Conservation (phyloP, 169 alveolate genomes). For the Sarcocystis neurona region DNA sequence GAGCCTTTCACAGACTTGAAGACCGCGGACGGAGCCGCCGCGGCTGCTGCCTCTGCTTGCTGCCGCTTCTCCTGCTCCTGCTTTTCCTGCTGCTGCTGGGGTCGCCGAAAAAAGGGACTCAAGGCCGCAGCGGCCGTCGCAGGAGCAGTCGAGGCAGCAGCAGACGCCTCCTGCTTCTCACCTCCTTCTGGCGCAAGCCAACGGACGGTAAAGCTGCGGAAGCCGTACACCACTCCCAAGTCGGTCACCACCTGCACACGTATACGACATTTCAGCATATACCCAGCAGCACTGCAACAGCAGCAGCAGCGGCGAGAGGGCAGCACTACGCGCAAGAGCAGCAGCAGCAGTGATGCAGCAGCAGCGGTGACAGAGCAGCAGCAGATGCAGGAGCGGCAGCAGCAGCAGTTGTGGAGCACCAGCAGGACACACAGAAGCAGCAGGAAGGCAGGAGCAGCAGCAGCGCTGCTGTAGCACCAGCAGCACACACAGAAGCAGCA, state of each 20-base stretch:
- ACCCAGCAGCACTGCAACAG: background rate
- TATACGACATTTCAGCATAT: background rate
- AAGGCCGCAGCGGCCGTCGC: background rate
- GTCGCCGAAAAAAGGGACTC: background rate
- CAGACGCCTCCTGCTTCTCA: background rate
- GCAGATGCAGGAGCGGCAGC: background rate
- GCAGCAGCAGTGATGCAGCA: background rate
- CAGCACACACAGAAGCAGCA: no score
- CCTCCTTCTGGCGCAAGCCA: conserved; percentile 13
- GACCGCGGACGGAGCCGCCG: background rate
- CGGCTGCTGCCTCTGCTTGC: background rate
- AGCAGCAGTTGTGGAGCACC: background rate
- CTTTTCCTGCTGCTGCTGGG: no score
- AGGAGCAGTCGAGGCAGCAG: background rate
- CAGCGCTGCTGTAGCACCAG: no score
- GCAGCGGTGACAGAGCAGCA: background rate
- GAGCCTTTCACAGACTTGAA: background rate
- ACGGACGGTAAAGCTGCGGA: background rate
- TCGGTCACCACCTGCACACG: conserved; percentile 11
- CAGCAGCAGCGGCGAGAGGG: background rate
- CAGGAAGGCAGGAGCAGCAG: no score
- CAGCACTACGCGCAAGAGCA: background rate
- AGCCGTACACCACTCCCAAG: conserved; percentile 15
- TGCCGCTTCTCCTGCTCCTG: background rate
- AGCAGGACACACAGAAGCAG: background rate